Evolutionary conservation across 2,329 filamentous ascomycete genomes (phyloP), one percentile per base, ranked within the genome.

Genomic region (Hymenoscyphus infarciens): DNA sequence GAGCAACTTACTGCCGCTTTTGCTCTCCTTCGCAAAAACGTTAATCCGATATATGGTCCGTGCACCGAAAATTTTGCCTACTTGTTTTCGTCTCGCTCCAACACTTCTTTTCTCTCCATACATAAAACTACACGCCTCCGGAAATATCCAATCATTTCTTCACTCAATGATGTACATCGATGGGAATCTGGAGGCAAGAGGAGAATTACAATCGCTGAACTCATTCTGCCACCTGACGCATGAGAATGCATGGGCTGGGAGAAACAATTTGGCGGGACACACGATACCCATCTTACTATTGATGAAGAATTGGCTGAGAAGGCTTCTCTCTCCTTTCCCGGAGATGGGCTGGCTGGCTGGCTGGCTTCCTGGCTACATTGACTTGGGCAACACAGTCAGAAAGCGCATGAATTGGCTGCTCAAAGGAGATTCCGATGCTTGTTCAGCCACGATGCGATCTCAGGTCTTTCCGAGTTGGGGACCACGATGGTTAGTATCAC

Each of bases 131-230:
- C 76, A 79, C 79, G 79, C 79, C 81, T 78, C 83, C 19, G 42
- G 42, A 49, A 49, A 82, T 86, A 87, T 87, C 87, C 85, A 87
- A 84, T 87, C 84, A 85, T 81, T 80, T 83, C 82, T 79, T 75
- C 79, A 75, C 68, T 76, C 82, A 78, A 80, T 85, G 82, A 79
- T 80, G 78, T 78, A 77, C 78, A 78, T 81, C 82, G 85, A 87
- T 84, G 85, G 85, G 85, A 87, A 87, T 87, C 75, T 83, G 84
- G 81, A 84, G 83, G 85, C 83, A 70, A 87, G 84, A 85, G 67
- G 69, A 78, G 81, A 73, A 76, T 68, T 68, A 67, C 65, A 61
- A 69, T 68, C 76, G 80, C 82, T 80, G 78, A 72, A 80, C 82
- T 86, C 86, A 86, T 82, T 82, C 82, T 84, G 79, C 76, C 78